A percentile compares a stretch with the other conserved stretches of the same genome.
phyloP scores from a whole-genome alignment of 1,284 basidiomycete species.

The Exobasidium rhododendri region DNA sequence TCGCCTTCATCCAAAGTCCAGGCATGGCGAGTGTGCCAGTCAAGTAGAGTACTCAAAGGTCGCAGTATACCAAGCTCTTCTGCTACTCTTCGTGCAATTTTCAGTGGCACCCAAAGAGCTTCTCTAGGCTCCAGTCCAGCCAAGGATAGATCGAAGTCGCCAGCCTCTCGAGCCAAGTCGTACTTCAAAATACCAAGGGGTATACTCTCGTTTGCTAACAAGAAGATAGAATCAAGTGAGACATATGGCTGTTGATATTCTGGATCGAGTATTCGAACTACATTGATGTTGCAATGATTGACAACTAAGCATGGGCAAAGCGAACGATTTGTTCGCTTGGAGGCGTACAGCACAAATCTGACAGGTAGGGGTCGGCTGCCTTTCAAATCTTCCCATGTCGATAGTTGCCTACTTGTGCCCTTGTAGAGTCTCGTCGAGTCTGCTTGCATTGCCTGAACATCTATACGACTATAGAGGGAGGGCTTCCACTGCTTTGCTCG shows the following conservation, averaged over 20 bases:
- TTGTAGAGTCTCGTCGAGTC: not conserved
- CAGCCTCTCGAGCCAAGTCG: conserved; percentile 5
- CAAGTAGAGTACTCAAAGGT: not conserved
- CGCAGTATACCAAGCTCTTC: not conserved
- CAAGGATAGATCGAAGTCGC: conserved; percentile 11
- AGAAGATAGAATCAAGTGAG: conserved; percentile 5
- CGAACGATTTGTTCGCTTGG: not conserved
- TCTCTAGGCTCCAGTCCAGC: conserved; percentile 15
- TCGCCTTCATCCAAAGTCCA: conserved; percentile 17
- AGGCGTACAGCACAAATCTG: conserved; percentile 7
- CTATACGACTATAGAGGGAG: not conserved
- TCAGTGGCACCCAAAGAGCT: conserved; percentile 1
- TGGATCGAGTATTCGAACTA: conserved; percentile 14
- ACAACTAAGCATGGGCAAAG: conserved; percentile 10
- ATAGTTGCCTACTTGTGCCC: not conserved
- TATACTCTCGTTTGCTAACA: not conserved
- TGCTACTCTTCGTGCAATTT: conserved; percentile 7
- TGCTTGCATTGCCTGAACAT: not conserved
- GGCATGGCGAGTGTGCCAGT: not conserved
- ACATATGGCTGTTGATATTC: conserved; percentile 12
- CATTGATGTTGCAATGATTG: not conserved
- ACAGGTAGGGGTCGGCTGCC: conserved; percentile 9
- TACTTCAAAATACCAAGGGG: conserved; percentile 6
- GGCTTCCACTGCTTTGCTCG: not conserved
- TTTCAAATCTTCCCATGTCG: conserved; percentile 2